A percentile compares a stretch with the other conserved stretches of the same genome.
Conservation (phyloP, 352 stramenopile genomes). For the Globisporangium yorkense region DNA sequence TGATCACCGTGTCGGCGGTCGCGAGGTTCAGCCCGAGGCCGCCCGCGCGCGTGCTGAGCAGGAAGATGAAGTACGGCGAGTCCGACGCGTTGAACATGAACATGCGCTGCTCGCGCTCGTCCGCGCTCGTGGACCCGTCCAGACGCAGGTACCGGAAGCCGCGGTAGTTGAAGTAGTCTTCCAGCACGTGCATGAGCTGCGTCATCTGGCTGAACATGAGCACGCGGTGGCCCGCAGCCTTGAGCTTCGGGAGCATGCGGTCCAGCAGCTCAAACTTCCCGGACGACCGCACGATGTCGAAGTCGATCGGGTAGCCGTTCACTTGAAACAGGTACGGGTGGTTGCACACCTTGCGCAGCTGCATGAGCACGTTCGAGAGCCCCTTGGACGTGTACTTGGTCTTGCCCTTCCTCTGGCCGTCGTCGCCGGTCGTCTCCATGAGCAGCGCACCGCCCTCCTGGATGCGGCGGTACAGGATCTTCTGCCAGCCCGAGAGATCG, state of each 20-base stretch:
- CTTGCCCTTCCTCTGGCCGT: constrained; percentile 65
- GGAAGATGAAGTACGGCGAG: constrained; percentile 93
- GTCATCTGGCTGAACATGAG: constrained; percentile 92
- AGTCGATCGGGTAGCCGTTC: constrained; percentile 83
- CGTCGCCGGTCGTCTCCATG: constrained; percentile 63
- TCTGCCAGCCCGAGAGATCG: constrained; percentile 84
- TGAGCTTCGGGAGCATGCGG: constrained; percentile 94
- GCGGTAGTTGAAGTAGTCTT: constrained; percentile 88
- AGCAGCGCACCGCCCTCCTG: constrained; percentile 81
- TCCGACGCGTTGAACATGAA: constrained; percentile 96
- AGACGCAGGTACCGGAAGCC: constrained; percentile 94
- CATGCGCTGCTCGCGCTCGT: constrained; percentile 96
- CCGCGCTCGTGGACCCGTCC: constrained; percentile 94
- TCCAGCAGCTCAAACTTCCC: constrained; percentile 96
- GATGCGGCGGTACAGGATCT: constrained; percentile 86
- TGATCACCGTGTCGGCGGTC: constrained; percentile 98
- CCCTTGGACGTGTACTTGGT: constrained; percentile 83
- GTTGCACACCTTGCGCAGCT: constrained; percentile 87
- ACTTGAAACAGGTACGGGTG: constrained; percentile 85
- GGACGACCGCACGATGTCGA: constrained; percentile 78
- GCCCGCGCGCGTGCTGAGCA: constrained; percentile 96
- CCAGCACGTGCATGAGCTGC: constrained; percentile 86
- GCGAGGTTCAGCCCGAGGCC: constrained; percentile 97
- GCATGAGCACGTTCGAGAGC: constrained; percentile 86
- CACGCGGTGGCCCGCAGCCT: constrained; percentile 88